Evolutionary conservation across 345 rosid species (phyloP).

Genomic region (Hibiscus syriacus): DNA sequence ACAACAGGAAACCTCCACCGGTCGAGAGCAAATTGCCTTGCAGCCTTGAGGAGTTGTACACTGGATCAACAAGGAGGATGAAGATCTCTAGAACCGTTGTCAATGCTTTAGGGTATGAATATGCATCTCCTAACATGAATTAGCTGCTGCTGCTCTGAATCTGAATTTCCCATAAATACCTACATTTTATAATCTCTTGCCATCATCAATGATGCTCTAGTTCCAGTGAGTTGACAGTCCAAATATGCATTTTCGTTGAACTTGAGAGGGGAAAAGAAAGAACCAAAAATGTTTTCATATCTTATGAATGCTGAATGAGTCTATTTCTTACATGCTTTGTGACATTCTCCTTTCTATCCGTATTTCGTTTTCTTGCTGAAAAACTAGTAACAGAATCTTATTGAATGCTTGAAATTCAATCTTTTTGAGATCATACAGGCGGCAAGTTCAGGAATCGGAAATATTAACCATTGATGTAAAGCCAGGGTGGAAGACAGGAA

Average conservation of each 20-base stretch:
- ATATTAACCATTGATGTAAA: conserved; percentile 78
- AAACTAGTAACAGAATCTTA: background rate
- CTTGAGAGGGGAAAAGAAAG: background rate
- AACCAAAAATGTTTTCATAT: background rate
- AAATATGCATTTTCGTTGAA: background rate
- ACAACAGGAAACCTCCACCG: conserved; percentile 76
- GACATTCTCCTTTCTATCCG: no score
- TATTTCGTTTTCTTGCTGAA: no score
- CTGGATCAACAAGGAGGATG: conserved; percentile 96
- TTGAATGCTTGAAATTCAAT: background rate
- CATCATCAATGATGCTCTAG: no score
- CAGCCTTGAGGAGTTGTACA: conserved; percentile 76
- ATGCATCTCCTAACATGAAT: background rate
- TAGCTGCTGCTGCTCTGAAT: no score
- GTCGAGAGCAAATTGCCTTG: conserved; percentile 92
- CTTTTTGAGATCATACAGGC: conserved; percentile 29
- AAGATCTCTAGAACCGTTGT: conserved; percentile 87
- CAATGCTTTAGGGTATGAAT: conserved; percentile 57
- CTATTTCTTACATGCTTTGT: no score
- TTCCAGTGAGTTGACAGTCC: background rate
- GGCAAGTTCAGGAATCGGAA: conserved; percentile 72
- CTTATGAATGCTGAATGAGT: no score
- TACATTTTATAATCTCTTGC: no score
- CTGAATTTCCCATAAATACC: no score
- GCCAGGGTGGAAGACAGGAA: conserved; percentile 98